Evolutionary conservation across 306 rosid genomes (phyloP).

Genomic region (Vigna trinervia): DNA sequence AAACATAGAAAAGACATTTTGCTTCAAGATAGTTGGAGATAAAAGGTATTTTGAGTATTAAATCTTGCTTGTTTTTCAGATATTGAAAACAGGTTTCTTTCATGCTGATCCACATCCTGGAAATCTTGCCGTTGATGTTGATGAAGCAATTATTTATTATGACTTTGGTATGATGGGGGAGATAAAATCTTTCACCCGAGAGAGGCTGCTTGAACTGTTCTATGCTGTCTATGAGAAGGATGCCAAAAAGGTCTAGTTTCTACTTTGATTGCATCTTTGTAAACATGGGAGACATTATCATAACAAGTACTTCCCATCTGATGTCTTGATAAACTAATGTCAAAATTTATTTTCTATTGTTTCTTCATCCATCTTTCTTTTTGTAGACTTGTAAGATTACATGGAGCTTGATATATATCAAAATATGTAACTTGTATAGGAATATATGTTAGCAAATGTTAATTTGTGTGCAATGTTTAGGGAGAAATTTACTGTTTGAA

Average conservation of each 20-base stretch:
- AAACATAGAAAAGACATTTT: background rate
- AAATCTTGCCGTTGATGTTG: conserved; percentile 85
- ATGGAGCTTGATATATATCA: conserved; percentile 1
- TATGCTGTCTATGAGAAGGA: conserved; percentile 89
- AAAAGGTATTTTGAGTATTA: background rate
- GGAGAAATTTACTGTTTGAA: background rate
- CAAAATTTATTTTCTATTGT: background rate
- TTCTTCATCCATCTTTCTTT: background rate
- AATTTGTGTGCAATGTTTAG: background rate
- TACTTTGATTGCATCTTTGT: conserved; percentile 23
- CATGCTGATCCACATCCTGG: conserved; percentile 99
- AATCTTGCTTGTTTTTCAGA: conserved; percentile 55
- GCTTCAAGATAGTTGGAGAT: background rate
- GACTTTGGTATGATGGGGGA: conserved; percentile 99
- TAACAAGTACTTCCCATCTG: conserved; percentile 5
- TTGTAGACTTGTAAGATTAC: background rate
- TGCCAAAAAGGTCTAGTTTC: conserved; percentile 74
- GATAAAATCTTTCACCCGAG: conserved; percentile 86
- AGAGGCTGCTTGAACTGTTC: conserved; percentile 88
- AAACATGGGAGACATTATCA: background rate
- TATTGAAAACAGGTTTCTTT: conserved; percentile 91
- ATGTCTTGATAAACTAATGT: conserved; percentile 31
- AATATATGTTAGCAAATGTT: background rate
- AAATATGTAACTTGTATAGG: conserved; percentile 5
- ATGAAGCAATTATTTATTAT: conserved; percentile 83